Percentiles rank a stretch among this genome's conserved stretches.
Evolutionary conservation across 2,329 filamentous ascomycete genomes (phyloP).

Genomic region (Trichoderma cornu-damae): DNA sequence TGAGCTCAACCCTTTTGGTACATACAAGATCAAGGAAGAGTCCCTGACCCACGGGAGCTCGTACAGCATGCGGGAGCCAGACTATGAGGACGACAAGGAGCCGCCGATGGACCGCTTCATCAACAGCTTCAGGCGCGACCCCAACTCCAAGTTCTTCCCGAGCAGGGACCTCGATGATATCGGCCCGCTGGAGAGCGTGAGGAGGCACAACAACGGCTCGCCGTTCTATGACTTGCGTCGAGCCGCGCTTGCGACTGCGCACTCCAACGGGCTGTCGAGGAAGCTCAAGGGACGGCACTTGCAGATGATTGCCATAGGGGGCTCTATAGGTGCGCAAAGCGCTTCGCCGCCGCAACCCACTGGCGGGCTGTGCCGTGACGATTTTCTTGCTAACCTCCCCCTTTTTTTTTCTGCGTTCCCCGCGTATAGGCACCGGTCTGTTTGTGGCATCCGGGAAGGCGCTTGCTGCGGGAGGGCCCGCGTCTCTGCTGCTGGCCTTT

Average conservation of each 20-base stretch:
- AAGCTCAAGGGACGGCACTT: constrained; percentile 78
- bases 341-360: neutral
- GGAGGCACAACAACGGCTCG: constrained; percentile 33
- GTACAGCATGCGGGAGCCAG: constrained; percentile 48
- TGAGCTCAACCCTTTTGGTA: constrained; percentile 54
- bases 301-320: constrained; percentile 97
- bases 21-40: constrained; percentile 55
- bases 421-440: constrained; percentile 62
- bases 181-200: constrained; percentile 15
- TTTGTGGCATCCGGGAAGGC: constrained; percentile 79
- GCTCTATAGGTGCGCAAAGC: constrained; percentile 65
- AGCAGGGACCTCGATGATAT: constrained; percentile 34
- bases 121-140: constrained; percentile 61
- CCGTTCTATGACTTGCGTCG: constrained; percentile 53
- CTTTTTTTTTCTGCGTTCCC: neutral
- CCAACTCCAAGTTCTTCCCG: constrained; percentile 45
- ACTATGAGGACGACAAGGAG: constrained; percentile 38
- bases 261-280: constrained; percentile 67
- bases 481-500: constrained; percentile 73
- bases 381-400: neutral
- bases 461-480: constrained; percentile 68
- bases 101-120: constrained; percentile 42
- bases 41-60: constrained; percentile 46
- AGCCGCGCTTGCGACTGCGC: constrained; percentile 63
- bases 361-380: neutral